Base-by-base conservation (phyloP, 345 rosid species). In the Rubroshorea leprosula region DNA sequence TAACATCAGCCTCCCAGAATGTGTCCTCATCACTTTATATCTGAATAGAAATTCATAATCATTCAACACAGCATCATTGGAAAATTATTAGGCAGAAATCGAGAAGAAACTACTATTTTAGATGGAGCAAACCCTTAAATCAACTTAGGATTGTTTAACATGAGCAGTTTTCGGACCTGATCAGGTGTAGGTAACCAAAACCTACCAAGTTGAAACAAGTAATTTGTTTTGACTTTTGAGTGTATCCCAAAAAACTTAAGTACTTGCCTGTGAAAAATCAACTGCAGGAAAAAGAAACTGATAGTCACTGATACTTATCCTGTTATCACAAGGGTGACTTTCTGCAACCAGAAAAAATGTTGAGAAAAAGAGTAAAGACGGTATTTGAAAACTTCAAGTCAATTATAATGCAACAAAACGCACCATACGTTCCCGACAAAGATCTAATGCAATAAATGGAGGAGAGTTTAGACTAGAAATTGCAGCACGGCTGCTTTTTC, bases 381-480 rank as follows among this genome's bases (percentile, higher is more conserved):
- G n/a, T n/a, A n/a, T n/a, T n/a, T n/a, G n/a, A n/a, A n/a, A n/a
- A n/a, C n/a, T n/a, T n/a, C n/a, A n/a, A n/a, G n/a, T n/a, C n/a
- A n/a, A n/a, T n/a, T n/a, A n/a, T n/a, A 27, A 27, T 8, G 8
- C 31, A n/a, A 13, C 12, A n/a, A n/a, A n/a, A 38, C 83, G 29
- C 76, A 93, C 99, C 89, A 87, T 74, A 82, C 83, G 99, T 72
- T 93, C 99, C 63, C 97, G 84, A 76, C 99, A 93, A 49, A 79
- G 86, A 71, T 93, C 99, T 31, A 78, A 76, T n/a, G 90, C 88
- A 67, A 93, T 35, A 19, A 93, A 45, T 38, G 90, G 97, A 5
- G 97, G 99, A 51, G 80, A 72, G 72, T 83, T 72, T 49, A 73
- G 76, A 73, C 97, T 93, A 52, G 97, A 89, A 66, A 89, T 89